A percentile compares a stretch with the other conserved stretches of the same genome.
These are phyloP conservation scores for Phytophthora foliorum DNA, from an alignment of 352 stramenopile species.

Conservation along the genomic window DNA sequence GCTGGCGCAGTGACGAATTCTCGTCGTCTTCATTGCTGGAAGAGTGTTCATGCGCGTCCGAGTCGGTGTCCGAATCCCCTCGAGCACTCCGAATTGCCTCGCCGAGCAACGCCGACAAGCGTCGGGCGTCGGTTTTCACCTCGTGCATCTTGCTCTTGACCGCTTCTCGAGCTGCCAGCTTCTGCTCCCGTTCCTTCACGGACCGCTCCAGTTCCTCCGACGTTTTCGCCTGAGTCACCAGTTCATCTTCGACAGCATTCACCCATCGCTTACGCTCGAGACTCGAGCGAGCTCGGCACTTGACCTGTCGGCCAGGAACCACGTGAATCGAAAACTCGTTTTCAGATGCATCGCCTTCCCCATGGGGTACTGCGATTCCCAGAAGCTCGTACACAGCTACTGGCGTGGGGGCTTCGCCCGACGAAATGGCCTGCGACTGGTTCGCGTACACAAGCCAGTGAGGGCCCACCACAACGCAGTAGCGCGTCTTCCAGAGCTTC, in stretches of 20 bases:
- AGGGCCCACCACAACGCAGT: constrained; percentile 75
- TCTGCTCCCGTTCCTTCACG: constrained; percentile 49
- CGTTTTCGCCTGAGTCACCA: constrained; percentile 41
- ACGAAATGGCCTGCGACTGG: constrained; percentile 59
- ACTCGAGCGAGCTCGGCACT: constrained; percentile 67
- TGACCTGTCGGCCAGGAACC: constrained; percentile 40
- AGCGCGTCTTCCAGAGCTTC: constrained; percentile 63
- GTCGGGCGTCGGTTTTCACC: constrained; percentile 60
- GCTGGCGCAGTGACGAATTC: constrained; percentile 20
- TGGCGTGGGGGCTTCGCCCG: constrained; percentile 31
- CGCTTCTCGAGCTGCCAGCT: constrained; percentile 44
- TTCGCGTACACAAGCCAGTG: constrained; percentile 80
- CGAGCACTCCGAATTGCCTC: constrained; percentile 55
- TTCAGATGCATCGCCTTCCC: constrained; percentile 20
- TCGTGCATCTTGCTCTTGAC: constrained; percentile 66
- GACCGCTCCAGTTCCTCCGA: constrained; percentile 48
- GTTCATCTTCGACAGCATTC: constrained; percentile 70
- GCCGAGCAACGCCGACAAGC: constrained; percentile 52
- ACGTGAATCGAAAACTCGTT: constrained; percentile 41
- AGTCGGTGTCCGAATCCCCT: constrained; percentile 34
- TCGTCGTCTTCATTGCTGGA: constrained; percentile 21
- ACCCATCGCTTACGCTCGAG: constrained; percentile 78
- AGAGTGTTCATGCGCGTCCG: constrained; percentile 41
- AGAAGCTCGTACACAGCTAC: constrained; percentile 70
- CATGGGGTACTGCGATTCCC: constrained; percentile 34